Evolutionary conservation across 1,139 yeast genomes (phyloP).

Genomic region (Yamadazyma dushanensis): DNA sequence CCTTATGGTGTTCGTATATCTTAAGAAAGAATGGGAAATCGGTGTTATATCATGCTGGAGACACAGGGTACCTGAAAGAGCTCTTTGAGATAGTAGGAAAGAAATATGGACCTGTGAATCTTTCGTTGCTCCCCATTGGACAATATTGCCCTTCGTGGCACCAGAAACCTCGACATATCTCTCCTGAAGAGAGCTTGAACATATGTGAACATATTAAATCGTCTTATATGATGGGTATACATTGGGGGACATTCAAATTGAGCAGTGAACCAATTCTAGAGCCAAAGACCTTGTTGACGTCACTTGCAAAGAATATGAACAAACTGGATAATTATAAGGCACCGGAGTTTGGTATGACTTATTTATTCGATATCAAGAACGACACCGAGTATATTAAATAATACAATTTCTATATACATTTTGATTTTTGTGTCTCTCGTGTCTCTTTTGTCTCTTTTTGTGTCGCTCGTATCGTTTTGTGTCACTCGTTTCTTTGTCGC

Average conservation of each 20-base stretch:
- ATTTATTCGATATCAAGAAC: conserved; percentile 32
- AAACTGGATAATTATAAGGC: conserved; percentile 25
- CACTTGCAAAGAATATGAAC: conserved; percentile 22
- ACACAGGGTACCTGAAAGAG: conserved; percentile 82
- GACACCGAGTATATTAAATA: conserved; percentile 14
- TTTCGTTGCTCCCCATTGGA: conserved; percentile 88
- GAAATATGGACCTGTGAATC: conserved; percentile 60
- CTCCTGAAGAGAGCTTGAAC: conserved; percentile 73
- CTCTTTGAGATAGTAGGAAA: conserved; percentile 65
- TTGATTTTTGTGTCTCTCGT: conserved; percentile 3
- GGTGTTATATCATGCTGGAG: conserved; percentile 87
- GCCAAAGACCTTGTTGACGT: conserved; percentile 53
- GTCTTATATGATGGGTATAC: conserved; percentile 75
- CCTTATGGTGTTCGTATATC: conserved; percentile 88
- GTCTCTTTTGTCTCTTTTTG: background rate
- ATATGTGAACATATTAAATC: conserved; percentile 66
- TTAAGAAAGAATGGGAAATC: conserved; percentile 67
- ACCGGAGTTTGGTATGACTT: conserved; percentile 47
- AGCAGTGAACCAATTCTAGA: conserved; percentile 87
- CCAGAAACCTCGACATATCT: conserved; percentile 83
- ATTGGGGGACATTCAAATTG: conserved; percentile 93
- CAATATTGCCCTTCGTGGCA: conserved; percentile 97
- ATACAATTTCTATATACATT: conserved; percentile 4
- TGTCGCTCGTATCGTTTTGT: background rate
- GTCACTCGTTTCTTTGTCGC: background rate